phyloP scores from a whole-genome alignment of 176 grass and related monocot species.

The Aegilops tauschii region DNA sequence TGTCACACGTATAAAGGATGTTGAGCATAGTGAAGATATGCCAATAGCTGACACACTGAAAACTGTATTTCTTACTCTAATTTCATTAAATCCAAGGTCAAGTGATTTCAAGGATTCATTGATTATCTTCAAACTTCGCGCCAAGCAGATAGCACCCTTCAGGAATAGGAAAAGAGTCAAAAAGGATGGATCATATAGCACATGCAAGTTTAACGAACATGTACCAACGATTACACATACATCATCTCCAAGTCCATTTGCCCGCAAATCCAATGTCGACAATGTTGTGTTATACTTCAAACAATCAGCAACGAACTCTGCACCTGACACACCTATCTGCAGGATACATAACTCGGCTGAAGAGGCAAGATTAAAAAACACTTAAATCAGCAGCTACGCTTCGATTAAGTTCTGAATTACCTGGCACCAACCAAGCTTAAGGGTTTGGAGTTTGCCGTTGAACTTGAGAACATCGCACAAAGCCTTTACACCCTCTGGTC shows the following conservation, averaged over 20 bases:
- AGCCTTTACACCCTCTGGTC: constrained; percentile 75
- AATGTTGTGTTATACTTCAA: constrained; percentile 92
- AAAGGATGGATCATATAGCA: constrained; percentile 10
- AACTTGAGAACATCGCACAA: constrained; percentile 92
- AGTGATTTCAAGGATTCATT: constrained; percentile 87
- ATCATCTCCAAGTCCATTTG: constrained; percentile 95
- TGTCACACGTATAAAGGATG: constrained; percentile 25
- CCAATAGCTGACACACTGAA: constrained; percentile 3
- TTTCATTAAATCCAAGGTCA: constrained; percentile 99
- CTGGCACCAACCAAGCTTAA: constrained; percentile 99
- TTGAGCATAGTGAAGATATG: constrained; percentile 7
- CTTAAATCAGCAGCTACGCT: neutral
- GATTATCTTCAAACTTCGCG: constrained; percentile 91
- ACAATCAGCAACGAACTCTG: constrained; percentile 83
- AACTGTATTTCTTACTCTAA: constrained; percentile 55
- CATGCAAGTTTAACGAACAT: constrained; percentile 29
- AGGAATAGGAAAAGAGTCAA: constrained; percentile 23
- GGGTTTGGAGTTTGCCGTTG: constrained; percentile 76
- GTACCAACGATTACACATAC: constrained; percentile 35
- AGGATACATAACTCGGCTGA: constrained; percentile 41
- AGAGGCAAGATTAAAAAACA: constrained; percentile 7
- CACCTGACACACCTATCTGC: constrained; percentile 84
- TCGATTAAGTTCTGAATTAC: constrained; percentile 44
- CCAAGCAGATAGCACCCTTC: constrained; percentile 90
- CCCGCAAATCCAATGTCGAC: constrained; percentile 81